Conservation (phyloP, 495 filamentous ascomycete species). For the Parmelia sp. region DNA sequence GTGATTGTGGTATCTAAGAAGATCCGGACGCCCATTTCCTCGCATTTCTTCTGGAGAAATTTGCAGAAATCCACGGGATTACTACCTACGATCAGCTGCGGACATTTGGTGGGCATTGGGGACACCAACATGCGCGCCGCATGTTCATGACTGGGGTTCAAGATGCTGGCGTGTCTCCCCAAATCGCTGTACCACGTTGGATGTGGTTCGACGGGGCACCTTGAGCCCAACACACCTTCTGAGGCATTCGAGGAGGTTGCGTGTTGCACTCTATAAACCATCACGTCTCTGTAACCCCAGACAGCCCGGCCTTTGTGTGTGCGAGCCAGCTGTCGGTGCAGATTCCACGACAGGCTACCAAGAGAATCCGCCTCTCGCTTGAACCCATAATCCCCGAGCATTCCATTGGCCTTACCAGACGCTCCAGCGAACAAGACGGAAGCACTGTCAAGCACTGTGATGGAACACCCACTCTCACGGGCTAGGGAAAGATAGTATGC, state of each 20-base stretch:
- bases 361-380: background rate
- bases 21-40: background rate
- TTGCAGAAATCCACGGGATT: conserved; percentile 5
- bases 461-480: background rate
- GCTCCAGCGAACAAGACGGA: background rate
- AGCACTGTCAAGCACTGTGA: background rate
- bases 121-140: background rate
- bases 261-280: background rate
- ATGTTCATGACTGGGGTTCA: background rate
- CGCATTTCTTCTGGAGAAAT: background rate
- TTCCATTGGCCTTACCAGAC: conserved; percentile 4
- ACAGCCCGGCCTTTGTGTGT: background rate
- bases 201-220: background rate
- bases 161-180: background rate
- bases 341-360: background rate
- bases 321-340: background rate
- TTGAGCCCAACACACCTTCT: background rate
- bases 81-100: background rate
- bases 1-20: background rate
- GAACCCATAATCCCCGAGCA: conserved; percentile 1
- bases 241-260: background rate
- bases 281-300: conserved; percentile 2
- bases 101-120: background rate
- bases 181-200: background rate
- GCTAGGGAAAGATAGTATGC: conserved; percentile 1